These are phyloP conservation scores for Tothia fuscella DNA, from an alignment of 2,329 filamentous ascomycete species.

Conservation along the genomic window DNA sequence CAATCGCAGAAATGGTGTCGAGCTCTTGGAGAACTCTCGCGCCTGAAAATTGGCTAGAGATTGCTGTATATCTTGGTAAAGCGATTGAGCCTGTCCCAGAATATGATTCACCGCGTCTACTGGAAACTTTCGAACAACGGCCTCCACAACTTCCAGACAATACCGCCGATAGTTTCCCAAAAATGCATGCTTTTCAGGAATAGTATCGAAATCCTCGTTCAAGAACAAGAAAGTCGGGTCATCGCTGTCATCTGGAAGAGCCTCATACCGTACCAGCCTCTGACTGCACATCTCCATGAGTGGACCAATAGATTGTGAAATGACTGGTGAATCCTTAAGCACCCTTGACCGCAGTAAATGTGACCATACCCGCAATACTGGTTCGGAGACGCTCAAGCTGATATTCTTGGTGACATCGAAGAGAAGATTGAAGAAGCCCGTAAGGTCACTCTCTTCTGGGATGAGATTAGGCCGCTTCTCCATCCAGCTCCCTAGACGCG, in stretches of 20 bases:
- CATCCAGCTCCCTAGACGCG: constrained; percentile 72
- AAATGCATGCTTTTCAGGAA: constrained; percentile 89
- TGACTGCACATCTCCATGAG: constrained; percentile 74
- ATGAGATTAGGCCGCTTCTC: constrained; percentile 62
- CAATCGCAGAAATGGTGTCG: constrained; percentile 61
- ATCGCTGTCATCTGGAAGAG: constrained; percentile 66
- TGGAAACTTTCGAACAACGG: constrained; percentile 68
- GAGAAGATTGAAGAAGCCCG: constrained; percentile 67
- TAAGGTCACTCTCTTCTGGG: constrained; percentile 53
- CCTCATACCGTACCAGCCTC: constrained; percentile 78
- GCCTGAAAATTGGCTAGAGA: constrained; percentile 51
- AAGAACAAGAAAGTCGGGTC: constrained; percentile 73
- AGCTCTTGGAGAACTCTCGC: constrained; percentile 44
- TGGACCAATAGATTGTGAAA: constrained; percentile 52
- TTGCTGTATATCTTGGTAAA: constrained; percentile 65
- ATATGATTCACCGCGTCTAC: constrained; percentile 82
- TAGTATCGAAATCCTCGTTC: constrained; percentile 86
- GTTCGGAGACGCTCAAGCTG: constrained; percentile 87
- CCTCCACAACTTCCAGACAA: constrained; percentile 76
- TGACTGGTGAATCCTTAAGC: constrained; percentile 54
- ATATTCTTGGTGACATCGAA: constrained; percentile 68
- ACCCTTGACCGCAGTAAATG: constrained; percentile 61
- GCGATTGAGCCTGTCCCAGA: constrained; percentile 61
- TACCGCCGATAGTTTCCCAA: constrained; percentile 91
- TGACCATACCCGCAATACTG: constrained; percentile 81